Conservation (phyloP, 1,284 basidiomycete species). For the Tilletiopsis washingtonensis region DNA sequence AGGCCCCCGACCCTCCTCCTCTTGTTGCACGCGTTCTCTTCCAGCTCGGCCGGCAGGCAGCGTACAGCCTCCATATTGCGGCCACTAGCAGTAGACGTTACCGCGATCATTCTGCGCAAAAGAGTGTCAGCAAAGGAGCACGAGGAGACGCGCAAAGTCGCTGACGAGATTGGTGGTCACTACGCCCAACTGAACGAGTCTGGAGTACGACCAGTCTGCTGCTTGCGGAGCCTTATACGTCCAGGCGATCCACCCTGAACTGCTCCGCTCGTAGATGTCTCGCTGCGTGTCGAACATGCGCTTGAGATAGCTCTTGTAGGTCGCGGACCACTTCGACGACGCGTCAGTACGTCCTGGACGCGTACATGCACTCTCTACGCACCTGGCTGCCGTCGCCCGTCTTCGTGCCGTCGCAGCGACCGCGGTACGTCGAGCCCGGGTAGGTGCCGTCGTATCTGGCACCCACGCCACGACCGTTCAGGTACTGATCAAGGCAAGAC, state of each 20-base stretch:
- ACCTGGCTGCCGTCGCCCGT: conserved; percentile 67
- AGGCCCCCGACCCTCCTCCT: too few species aligned
- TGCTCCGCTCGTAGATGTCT: conserved; percentile 44
- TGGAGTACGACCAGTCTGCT: conserved; percentile 45
- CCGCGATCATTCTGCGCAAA: too few species aligned
- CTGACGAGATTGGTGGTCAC: conserved; percentile 18
- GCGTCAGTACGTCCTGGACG: too few species aligned
- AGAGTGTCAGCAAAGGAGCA: too few species aligned
- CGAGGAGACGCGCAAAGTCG: too few species aligned
- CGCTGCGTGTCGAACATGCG: conserved; percentile 75
- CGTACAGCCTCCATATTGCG: too few species aligned
- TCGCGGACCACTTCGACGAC: too few species aligned
- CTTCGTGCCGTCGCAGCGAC: conserved; percentile 65
- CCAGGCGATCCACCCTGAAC: conserved; percentile 74
- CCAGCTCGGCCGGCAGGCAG: too few species aligned
- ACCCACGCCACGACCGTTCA: conserved; percentile 58
- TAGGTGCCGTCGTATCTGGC: conserved; percentile 71
- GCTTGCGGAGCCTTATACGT: conserved; percentile 63
- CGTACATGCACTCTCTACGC: too few species aligned
- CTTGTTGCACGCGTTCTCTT: too few species aligned
- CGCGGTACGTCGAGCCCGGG: conserved; percentile 31
- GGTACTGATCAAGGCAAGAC: too few species aligned
- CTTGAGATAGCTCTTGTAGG: conserved; percentile 74
- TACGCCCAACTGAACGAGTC: conserved; percentile 40
- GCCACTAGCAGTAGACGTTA: too few species aligned